These are phyloP conservation scores for Paecilomyces variotii DNA, from an alignment of 2,329 filamentous ascomycete genomes.

Conservation along the genomic window DNA sequence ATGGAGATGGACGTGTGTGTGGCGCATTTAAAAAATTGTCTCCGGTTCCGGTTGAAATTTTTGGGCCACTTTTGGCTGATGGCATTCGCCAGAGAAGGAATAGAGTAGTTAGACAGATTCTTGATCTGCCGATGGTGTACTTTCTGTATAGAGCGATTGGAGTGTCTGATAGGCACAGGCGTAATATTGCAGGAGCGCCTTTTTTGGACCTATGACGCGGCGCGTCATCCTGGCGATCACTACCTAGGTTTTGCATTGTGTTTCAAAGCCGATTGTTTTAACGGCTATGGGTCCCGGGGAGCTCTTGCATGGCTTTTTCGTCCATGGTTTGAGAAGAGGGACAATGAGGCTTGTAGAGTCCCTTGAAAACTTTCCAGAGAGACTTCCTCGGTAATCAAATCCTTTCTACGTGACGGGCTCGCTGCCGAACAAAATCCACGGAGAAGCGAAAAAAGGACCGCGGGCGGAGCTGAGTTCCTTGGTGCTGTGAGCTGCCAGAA, in stretches of 20 bases:
- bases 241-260: neutral
- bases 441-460: neutral
- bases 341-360: neutral
- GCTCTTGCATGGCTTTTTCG: neutral
- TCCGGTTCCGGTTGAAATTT: neutral
- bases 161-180: neutral
- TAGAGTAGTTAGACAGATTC: neutral
- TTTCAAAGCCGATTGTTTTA: neutral
- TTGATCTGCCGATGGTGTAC: neutral
- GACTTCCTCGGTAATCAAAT: neutral
- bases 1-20: neutral
- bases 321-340: neutral
- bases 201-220: neutral
- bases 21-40: neutral
- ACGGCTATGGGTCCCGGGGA: neutral
- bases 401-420: neutral
- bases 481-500: neutral
- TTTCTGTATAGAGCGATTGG: neutral
- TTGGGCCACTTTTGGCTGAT: neutral
- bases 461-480: neutral
- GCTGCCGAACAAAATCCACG: neutral
- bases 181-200: neutral
- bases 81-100: neutral
- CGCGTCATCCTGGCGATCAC: neutral
- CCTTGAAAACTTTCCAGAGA: neutral